Evolutionary conservation across 768 basidiomycete species (phyloP), one percentile per base, ranked within the genome.

Genomic region (Serpula lacrymans): DNA sequence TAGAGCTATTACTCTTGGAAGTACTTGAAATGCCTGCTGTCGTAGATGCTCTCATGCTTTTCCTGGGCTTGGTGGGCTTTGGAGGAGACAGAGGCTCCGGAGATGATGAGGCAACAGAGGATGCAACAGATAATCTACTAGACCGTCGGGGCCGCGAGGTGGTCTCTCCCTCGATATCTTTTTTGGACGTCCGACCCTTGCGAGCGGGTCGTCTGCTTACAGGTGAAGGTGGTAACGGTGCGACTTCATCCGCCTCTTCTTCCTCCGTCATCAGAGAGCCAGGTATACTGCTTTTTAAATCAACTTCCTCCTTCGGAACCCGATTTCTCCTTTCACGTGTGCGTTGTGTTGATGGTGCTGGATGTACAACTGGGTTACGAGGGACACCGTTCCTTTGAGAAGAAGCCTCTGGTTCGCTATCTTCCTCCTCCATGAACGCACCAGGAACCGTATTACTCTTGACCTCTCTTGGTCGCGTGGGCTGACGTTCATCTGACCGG

Each of bases 381-480:
- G 21, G 10, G 37, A 21, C 17, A 32, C 18, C 11, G 40, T 12
- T 49, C 39, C 20, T 49, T 46, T 7, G 44, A 28, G 50, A 17
- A 25, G 30, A 33, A 35, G 48, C 22, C 17, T 48, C 34, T 12
- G 28, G 23, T 5, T 43, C 46, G 6, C 43, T 27, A 29, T 40
- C 60, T 8, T 71, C 71, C 2, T 70, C 69, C 2, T 54, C 54
- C 6, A 58, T 55, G 47, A 78, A 77, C 24, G 73, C 73, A 0
- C 73, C 74, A 8, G 75, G 75, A 5, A 64, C 68, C 26, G 59
- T 58, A 33, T 57, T 68, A 42, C 57, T 62, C 42, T 40, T 45
- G 7, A 55, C 41, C 37, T 52, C 34, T 42, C 22, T 37, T 50
- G 23, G 41, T 48, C 37, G 13, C 28, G 32, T 20, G 40, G 34